phyloP scores from a whole-genome alignment of 768 basidiomycete genomes.

The Tubosaeta sp. region DNA sequence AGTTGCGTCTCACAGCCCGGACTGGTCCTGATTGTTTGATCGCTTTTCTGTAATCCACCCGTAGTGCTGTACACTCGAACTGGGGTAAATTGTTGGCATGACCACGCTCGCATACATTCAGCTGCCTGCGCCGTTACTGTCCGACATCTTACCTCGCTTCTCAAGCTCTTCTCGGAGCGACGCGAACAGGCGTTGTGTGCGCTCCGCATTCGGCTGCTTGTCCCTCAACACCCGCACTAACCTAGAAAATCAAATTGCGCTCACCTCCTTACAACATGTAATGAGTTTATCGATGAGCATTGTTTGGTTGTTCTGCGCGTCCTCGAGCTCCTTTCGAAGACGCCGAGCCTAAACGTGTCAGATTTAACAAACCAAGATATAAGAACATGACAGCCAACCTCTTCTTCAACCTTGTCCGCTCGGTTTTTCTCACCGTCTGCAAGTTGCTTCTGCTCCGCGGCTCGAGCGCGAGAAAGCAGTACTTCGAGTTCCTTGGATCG shows the following conservation, averaged over 20 bases:
- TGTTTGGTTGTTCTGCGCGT: constrained; percentile 73
- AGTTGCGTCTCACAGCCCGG: constrained; percentile 1
- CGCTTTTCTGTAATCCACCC: neutral
- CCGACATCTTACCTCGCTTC: constrained; percentile 53
- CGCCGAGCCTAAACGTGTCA: constrained; percentile 49
- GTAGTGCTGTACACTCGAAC: constrained; percentile 10
- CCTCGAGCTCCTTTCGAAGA: constrained; percentile 72
- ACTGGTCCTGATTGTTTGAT: neutral
- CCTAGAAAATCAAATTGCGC: constrained; percentile 19
- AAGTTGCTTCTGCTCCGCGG: constrained; percentile 82
- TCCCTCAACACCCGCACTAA: constrained; percentile 10
- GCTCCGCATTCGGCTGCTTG: constrained; percentile 72
- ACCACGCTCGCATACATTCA: constrained; percentile 26
- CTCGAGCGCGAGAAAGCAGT: constrained; percentile 78
- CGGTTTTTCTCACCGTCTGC: constrained; percentile 70
- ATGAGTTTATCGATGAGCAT: constrained; percentile 81
- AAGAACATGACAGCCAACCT: constrained; percentile 45
- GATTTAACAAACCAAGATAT: constrained; percentile 2
- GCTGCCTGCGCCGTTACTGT: constrained; percentile 42
- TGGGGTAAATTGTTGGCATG: constrained; percentile 8
- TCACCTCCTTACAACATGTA: constrained; percentile 83
- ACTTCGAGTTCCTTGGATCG: constrained; percentile 91
- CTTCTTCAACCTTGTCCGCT: constrained; percentile 66
- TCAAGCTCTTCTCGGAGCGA: constrained; percentile 82
- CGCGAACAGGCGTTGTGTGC: constrained; percentile 74